Conservation (phyloP, 441 rosid species). For the Brassica hybrid region DNA sequence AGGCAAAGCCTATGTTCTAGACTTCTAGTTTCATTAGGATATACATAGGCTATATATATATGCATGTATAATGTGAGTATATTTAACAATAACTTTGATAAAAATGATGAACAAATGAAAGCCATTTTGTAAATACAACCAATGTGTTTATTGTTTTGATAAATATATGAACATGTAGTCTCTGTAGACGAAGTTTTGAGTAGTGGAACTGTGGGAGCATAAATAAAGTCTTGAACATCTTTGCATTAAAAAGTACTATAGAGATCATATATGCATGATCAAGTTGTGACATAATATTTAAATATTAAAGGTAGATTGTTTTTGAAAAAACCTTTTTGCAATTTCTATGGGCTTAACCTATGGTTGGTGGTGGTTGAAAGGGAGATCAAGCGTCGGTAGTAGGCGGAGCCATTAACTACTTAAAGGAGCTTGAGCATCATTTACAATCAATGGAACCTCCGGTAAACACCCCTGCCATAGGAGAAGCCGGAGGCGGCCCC, state of each 20-base stretch:
- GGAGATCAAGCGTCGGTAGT: conserved; percentile 53
- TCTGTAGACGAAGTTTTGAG: conserved; percentile 5
- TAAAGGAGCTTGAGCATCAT: conserved; percentile 70
- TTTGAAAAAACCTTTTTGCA: conserved; percentile 23
- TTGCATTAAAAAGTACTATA: conserved; percentile 26
- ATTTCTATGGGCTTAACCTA: conserved; percentile 34
- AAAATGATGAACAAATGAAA: conserved; percentile 1
- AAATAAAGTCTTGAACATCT: conserved; percentile 31
- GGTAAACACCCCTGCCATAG: conserved; percentile 43
- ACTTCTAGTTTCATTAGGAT: conserved; percentile 30
- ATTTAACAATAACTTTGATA: conserved; percentile 1
- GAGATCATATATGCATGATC: conserved; percentile 14
- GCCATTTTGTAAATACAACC: not conserved
- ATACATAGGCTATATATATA: not conserved
- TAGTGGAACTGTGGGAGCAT: conserved; percentile 40
- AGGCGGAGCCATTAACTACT: conserved; percentile 69
- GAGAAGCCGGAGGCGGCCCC: conserved; percentile 25
- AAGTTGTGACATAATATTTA: conserved; percentile 27
- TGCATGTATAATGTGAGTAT: conserved; percentile 4
- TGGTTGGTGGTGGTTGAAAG: conserved; percentile 44
- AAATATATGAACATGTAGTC: not conserved
- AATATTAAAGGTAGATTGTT: conserved; percentile 26
- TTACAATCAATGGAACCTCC: conserved; percentile 63
- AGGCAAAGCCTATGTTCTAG: conserved; percentile 38
- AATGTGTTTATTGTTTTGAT: conserved; percentile 7